Evolutionary conservation across 2,329 filamentous ascomycete species (phyloP).

Genomic region (Penicillium nordicum): DNA sequence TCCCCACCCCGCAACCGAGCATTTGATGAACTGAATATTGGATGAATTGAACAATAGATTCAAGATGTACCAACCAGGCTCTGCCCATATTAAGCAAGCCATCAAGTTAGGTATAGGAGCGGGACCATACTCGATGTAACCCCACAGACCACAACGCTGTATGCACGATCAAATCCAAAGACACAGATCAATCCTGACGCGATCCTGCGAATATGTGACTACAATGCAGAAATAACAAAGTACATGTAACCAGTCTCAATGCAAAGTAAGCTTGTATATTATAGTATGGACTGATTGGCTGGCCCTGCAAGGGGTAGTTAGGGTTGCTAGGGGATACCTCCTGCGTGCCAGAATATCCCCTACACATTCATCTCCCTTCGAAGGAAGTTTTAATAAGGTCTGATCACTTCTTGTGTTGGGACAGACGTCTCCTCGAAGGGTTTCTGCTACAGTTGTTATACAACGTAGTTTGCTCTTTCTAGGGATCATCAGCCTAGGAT

Average conservation of each 20-base stretch:
- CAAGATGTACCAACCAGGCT: neutral
- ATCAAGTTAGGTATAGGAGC: neutral
- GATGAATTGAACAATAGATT: neutral
- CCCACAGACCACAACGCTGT: neutral
- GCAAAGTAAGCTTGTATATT: neutral
- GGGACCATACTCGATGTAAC: neutral
- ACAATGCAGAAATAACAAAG: neutral
- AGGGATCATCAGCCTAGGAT: neutral
- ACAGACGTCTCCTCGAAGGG: neutral
- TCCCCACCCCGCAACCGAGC: neutral
- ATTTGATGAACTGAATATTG: neutral
- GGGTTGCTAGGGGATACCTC: conserved; percentile 8
- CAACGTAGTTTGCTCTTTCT: neutral
- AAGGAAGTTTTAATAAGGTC: neutral
- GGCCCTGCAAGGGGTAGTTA: conserved; percentile 8
- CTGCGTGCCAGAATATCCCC: conserved; percentile 6
- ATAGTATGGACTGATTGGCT: neutral
- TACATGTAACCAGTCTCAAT: neutral
- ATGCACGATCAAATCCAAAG: neutral
- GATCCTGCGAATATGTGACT: neutral
- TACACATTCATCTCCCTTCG: neutral
- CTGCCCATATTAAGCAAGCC: neutral
- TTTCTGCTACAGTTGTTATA: neutral
- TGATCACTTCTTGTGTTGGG: neutral
- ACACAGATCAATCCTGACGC: neutral